These are phyloP conservation scores for Andrographis paniculata DNA, from an alignment of 305 asterid genomes.

Conservation along the genomic window DNA sequence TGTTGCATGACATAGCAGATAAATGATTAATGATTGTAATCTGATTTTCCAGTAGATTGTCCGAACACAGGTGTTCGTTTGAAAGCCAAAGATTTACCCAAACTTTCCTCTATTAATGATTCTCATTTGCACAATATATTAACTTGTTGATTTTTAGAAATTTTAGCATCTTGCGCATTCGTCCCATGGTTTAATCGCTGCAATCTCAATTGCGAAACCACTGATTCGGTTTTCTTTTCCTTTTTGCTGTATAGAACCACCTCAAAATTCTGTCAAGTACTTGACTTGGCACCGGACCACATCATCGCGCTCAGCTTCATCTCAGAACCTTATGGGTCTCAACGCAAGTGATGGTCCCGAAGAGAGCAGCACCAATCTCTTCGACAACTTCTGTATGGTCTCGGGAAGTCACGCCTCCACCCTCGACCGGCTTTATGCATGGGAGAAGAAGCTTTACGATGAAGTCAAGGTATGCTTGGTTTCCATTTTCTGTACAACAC, in stretches of 20 bases:
- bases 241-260: slow-evolving; percentile 44
- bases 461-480: slow-evolving; percentile 69
- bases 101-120: no score
- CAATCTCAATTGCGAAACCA: slow-evolving; percentile 4
- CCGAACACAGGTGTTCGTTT: no score
- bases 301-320: slow-evolving; percentile 84
- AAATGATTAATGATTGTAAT: not conserved
- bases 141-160: no score
- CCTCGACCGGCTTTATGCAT: slow-evolving; percentile 83
- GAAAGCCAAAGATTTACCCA: no score
- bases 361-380: slow-evolving; percentile 49
- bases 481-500: no score
- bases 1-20: not conserved
- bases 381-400: slow-evolving; percentile 76
- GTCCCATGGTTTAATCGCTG: no score
- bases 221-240: slow-evolving; percentile 17
- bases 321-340: slow-evolving; percentile 63
- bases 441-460: slow-evolving; percentile 97
- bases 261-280: slow-evolving; percentile 71
- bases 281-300: slow-evolving; percentile 89
- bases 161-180: no score
- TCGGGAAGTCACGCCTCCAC: slow-evolving; percentile 98
- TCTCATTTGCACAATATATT: no score
- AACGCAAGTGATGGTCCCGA: slow-evolving; percentile 46
- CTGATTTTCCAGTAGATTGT: no score